phyloP scores from a whole-genome alignment of 192 early-diverging fungal genomes.

The Coemansia sp. region DNA sequence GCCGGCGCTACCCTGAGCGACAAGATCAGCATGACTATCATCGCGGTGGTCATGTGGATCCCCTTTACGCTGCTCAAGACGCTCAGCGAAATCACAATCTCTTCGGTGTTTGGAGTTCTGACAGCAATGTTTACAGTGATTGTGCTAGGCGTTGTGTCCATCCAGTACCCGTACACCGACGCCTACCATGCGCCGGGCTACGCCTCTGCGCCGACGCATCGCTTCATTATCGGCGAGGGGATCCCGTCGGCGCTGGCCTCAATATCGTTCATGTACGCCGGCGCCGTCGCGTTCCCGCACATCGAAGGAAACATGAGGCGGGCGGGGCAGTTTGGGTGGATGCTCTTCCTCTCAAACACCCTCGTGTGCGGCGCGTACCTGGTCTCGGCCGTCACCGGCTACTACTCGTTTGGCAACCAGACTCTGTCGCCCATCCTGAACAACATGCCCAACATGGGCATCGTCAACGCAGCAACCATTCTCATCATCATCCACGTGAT shows the following conservation, averaged over 20 bases:
- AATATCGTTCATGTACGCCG: constrained; percentile 83
- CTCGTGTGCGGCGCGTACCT: constrained; percentile 74
- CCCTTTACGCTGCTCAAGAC: constrained; percentile 80
- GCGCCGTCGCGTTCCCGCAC: constrained; percentile 82
- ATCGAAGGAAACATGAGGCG: constrained; percentile 82
- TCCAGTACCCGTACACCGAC: constrained; percentile 48
- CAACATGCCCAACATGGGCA: constrained; percentile 66
- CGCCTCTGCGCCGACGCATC: constrained; percentile 43
- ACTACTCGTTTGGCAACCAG: constrained; percentile 70
- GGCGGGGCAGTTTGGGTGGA: constrained; percentile 68
- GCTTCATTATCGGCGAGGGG: constrained; percentile 63
- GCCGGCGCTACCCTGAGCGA: constrained; percentile 43
- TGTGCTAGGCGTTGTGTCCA: constrained; percentile 37
- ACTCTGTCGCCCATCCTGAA: constrained; percentile 71
- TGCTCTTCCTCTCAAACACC: constrained; percentile 62
- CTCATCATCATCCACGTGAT: constrained; percentile 82
- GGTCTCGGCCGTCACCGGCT: constrained; percentile 70
- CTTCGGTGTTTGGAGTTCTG: constrained; percentile 72
- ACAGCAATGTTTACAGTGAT: constrained; percentile 69
- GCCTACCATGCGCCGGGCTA: constrained; percentile 40
- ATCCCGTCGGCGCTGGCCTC: constrained; percentile 78
- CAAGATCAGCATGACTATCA: constrained; percentile 70
- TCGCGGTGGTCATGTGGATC: constrained; percentile 65
- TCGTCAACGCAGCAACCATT: constrained; percentile 66
- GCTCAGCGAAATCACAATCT: constrained; percentile 76